Evolutionary conservation across 2,329 filamentous ascomycete genomes (phyloP).

Genomic region (Aspergillus neoniger): DNA sequence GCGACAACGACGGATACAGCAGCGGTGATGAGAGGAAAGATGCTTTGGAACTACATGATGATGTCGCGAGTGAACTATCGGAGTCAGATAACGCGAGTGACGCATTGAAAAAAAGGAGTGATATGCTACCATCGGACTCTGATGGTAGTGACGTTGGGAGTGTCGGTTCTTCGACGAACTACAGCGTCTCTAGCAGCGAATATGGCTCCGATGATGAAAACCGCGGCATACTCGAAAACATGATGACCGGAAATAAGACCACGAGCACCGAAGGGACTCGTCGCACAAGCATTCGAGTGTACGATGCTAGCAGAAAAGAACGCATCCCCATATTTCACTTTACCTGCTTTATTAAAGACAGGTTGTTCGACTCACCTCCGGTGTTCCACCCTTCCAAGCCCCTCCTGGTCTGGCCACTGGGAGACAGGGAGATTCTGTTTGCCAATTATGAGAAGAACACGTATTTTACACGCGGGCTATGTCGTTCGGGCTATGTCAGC

Average conservation of each 20-base stretch:
- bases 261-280: not conserved
- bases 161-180: not conserved
- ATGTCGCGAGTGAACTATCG: not conserved
- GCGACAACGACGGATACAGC: not conserved
- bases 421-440: constrained; percentile 1
- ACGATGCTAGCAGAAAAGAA: not conserved
- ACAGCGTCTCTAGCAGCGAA: not conserved
- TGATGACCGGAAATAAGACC: not conserved
- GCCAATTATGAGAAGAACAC: constrained; percentile 5
- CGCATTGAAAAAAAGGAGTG: not conserved
- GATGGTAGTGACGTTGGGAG: not conserved
- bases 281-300: not conserved
- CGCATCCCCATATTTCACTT: not conserved
- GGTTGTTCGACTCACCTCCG: constrained; percentile 7
- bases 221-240: not conserved
- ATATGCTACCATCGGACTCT: not conserved
- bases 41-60: not conserved
- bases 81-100: not conserved
- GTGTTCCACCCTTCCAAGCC: constrained; percentile 3
- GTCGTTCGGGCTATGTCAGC: not conserved
- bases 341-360: not conserved
- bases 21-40: not conserved
- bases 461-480: constrained; percentile 5
- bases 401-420: constrained; percentile 7
- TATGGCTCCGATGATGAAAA: not conserved